phyloP scores from a whole-genome alignment of 306 rosid species.

The Cucurbita pepo region DNA sequence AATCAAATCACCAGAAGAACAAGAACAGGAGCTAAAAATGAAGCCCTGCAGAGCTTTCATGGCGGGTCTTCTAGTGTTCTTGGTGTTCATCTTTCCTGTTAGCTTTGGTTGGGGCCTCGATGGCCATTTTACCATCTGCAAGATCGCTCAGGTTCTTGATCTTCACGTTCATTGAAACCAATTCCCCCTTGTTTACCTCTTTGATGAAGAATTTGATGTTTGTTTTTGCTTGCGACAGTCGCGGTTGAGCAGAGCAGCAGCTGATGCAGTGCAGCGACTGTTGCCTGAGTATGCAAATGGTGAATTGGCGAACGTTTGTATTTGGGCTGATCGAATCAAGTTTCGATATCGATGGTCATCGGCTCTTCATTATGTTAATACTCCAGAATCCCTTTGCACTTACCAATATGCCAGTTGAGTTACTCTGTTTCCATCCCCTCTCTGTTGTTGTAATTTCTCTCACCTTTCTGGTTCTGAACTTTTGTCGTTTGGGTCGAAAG shows the following conservation, averaged over 20 bases:
- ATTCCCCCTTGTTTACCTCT: background rate
- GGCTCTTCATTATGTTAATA: conserved; percentile 57
- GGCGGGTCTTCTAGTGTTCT: conserved; percentile 7
- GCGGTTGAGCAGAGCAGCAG: conserved; percentile 38
- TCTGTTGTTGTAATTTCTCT: background rate
- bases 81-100: conserved; percentile 30
- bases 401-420: conserved; percentile 34
- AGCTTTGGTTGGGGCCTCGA: conserved; percentile 55
- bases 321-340: conserved; percentile 61
- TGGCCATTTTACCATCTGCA: conserved; percentile 52
- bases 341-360: conserved; percentile 52
- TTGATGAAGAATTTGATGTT: background rate
- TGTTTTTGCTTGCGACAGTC: conserved; percentile 18
- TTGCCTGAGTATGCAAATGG: conserved; percentile 37
- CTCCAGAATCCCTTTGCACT: conserved; percentile 51
- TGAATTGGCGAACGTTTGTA: conserved; percentile 43
- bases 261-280: conserved; percentile 42
- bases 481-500: conserved; percentile 15
- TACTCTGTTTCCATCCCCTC: background rate
- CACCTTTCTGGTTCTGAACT: background rate
- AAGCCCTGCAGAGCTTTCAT: conserved; percentile 4
- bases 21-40: background rate
- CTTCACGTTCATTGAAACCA: background rate
- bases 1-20: background rate
- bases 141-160: conserved; percentile 51